Evolutionary conservation across 495 filamentous ascomycete species (phyloP).

Genomic region (Penicillium macrosclerotiorum): DNA sequence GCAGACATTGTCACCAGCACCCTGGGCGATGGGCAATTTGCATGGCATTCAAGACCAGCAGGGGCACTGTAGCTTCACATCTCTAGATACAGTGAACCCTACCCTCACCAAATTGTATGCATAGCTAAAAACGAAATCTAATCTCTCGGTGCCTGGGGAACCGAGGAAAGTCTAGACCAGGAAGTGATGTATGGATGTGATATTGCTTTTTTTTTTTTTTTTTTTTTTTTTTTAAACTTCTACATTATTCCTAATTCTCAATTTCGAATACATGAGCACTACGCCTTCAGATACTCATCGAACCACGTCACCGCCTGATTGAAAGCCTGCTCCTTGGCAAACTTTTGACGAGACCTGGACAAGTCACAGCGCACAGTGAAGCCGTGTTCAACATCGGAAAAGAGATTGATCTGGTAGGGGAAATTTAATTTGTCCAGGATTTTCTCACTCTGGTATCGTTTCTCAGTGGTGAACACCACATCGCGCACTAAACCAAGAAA

Average conservation of each 20-base stretch:
- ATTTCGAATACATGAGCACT: too few relatives aligned
- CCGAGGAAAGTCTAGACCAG: too few relatives aligned
- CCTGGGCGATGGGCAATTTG: background rate
- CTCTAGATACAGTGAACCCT: constrained; percentile 3
- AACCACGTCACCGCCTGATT: constrained; percentile 73
- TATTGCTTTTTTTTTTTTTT: too few relatives aligned
- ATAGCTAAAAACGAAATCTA: too few relatives aligned
- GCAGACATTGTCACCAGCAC: too few relatives aligned
- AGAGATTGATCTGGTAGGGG: constrained; percentile 73
- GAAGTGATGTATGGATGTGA: too few relatives aligned
- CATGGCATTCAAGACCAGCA: background rate
- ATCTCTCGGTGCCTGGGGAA: too few relatives aligned
- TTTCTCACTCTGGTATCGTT: constrained; percentile 53
- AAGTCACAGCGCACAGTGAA: constrained; percentile 65
- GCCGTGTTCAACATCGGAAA: constrained; percentile 65
- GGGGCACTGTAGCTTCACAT: constrained; percentile 14
- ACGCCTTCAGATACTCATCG: constrained; percentile 36
- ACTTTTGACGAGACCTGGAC: constrained; percentile 53
- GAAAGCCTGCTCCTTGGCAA: constrained; percentile 74
- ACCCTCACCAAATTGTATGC: constrained; percentile 12
- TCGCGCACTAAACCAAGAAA: constrained; percentile 6
- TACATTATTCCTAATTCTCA: too few relatives aligned
- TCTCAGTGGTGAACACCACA: constrained; percentile 59
- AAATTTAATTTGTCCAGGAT: constrained; percentile 52
- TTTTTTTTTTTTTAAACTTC: too few relatives aligned